These are phyloP conservation scores for Ambrosiella xylebori DNA, from an alignment of 2,329 filamentous ascomycete genomes.

Conservation along the genomic window DNA sequence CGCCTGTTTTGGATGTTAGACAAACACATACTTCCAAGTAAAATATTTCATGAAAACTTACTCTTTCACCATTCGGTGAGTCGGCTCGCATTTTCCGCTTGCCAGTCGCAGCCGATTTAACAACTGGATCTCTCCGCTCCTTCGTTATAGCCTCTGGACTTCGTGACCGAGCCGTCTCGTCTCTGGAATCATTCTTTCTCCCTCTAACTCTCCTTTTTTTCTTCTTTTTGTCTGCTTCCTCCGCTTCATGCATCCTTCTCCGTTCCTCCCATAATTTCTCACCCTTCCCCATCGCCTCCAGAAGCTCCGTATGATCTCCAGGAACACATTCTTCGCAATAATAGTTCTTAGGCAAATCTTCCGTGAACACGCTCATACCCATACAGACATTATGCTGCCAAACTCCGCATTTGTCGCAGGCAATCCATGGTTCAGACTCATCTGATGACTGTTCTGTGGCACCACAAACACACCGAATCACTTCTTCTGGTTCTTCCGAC, in stretches of 20 bases:
- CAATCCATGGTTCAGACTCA: conserved; percentile 82
- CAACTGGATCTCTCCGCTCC: conserved; percentile 21
- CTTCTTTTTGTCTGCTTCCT: conserved; percentile 38
- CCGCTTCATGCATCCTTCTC: conserved; percentile 44
- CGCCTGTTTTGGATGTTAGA: not conserved
- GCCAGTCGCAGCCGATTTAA: conserved; percentile 23
- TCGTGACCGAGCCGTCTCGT: conserved; percentile 14
- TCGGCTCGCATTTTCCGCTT: conserved; percentile 44
- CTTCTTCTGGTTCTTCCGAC: conserved; percentile 35
- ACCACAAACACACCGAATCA: conserved; percentile 88
- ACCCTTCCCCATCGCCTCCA: conserved; percentile 61
- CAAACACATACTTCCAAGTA: not conserved
- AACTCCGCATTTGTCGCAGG: conserved; percentile 76
- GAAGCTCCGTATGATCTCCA: conserved; percentile 61
- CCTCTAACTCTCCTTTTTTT: conserved; percentile 43
- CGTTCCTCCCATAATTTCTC: conserved; percentile 74
- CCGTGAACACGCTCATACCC: conserved; percentile 61
- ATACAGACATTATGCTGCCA: conserved; percentile 99
- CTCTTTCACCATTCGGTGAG: conserved; percentile 37
- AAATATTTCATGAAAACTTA: conserved; percentile 17
- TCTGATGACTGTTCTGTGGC: conserved; percentile 73
- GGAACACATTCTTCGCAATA: conserved; percentile 85
- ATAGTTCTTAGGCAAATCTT: conserved; percentile 68
- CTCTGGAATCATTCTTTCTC: conserved; percentile 34
- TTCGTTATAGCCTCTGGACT: conserved; percentile 17